Conservation (phyloP, 208 protist genomes). For the Leishmania braziliensis region DNA sequence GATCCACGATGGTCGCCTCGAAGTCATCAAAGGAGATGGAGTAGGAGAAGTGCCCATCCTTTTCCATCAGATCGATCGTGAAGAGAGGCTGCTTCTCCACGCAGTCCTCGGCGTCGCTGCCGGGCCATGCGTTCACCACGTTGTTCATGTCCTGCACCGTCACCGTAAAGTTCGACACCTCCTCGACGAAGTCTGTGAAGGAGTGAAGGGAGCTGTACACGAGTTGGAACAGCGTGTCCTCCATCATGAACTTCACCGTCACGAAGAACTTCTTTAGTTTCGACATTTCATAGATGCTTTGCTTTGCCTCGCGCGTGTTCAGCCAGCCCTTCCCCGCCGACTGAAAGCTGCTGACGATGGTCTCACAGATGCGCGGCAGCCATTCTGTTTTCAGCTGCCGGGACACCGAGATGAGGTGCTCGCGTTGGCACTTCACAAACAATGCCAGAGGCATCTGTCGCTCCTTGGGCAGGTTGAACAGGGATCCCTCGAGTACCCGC, state of each 20-base stretch:
- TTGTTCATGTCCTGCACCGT: conserved; percentile 88
- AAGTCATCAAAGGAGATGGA: conserved; percentile 87
- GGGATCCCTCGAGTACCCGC: conserved; percentile 84
- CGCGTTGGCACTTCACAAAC: conserved; percentile 83
- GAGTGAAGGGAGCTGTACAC: conserved; percentile 88
- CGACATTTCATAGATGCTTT: conserved; percentile 97
- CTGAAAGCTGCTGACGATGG: conserved; percentile 86
- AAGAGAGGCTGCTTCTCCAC: conserved; percentile 94
- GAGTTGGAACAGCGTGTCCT: conserved; percentile 93
- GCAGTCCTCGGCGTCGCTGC: conserved; percentile 91
- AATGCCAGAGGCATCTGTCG: conserved; percentile 89
- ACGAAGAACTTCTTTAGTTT: conserved; percentile 98
- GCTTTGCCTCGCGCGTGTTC: conserved; percentile 94
- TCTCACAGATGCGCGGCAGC: conserved; percentile 88
- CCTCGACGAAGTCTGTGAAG: conserved; percentile 92
- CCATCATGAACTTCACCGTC: conserved; percentile 98
- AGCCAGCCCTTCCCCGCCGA: conserved; percentile 98
- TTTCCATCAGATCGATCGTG: conserved; percentile 88
- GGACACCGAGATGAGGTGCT: conserved; percentile 70
- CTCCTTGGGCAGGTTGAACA: conserved; percentile 91
- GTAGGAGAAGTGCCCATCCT: conserved; percentile 85
- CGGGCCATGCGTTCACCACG: conserved; percentile 90
- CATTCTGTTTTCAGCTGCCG: conserved; percentile 92
- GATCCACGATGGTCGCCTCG: conserved; percentile 81
- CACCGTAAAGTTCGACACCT: conserved; percentile 90